Conservation (phyloP, 1,284 basidiomycete species). For the Paramarasmius palmivorus region DNA sequence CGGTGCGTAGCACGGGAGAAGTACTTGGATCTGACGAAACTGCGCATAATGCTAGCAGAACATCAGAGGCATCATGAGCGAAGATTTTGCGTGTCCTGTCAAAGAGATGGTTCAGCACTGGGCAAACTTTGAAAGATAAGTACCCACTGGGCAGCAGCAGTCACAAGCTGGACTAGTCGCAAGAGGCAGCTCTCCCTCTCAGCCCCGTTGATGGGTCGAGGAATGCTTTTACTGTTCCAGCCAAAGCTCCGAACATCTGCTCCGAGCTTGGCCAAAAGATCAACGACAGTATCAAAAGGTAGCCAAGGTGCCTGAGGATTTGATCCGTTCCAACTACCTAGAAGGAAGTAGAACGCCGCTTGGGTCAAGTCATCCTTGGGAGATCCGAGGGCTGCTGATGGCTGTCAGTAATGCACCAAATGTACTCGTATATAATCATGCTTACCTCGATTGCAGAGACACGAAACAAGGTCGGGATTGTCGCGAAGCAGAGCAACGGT, state of each 20-base stretch:
- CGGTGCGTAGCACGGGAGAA: slow-evolving; percentile 40
- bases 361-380: slow-evolving; percentile 16
- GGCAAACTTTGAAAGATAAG: not conserved
- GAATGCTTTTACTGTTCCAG: not conserved
- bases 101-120: not conserved
- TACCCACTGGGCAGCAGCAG: slow-evolving; percentile 47
- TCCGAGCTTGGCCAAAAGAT: slow-evolving; percentile 21
- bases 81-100: slow-evolving; percentile 10
- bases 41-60: slow-evolving; percentile 51
- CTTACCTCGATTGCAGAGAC: slow-evolving; percentile 44
- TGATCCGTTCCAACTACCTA: slow-evolving; percentile 25
- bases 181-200: slow-evolving; percentile 26
- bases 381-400: slow-evolving; percentile 16
- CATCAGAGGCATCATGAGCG: slow-evolving; percentile 43
- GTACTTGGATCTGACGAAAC: slow-evolving; percentile 57
- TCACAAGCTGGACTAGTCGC: slow-evolving; percentile 45
- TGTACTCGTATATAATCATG: not conserved
- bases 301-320: slow-evolving; percentile 17
- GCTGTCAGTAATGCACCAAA: not conserved
- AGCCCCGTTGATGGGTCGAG: not conserved
- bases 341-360: slow-evolving; percentile 26
- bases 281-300: slow-evolving; percentile 22
- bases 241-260: slow-evolving; percentile 4
- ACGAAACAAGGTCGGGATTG: slow-evolving; percentile 31
- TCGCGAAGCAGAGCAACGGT: slow-evolving; percentile 26